Percentiles rank a stretch among this genome's conserved stretches.
Evolutionary conservation across 352 stramenopile genomes (phyloP).

Genomic region (Phytophthora tentaculata): DNA sequence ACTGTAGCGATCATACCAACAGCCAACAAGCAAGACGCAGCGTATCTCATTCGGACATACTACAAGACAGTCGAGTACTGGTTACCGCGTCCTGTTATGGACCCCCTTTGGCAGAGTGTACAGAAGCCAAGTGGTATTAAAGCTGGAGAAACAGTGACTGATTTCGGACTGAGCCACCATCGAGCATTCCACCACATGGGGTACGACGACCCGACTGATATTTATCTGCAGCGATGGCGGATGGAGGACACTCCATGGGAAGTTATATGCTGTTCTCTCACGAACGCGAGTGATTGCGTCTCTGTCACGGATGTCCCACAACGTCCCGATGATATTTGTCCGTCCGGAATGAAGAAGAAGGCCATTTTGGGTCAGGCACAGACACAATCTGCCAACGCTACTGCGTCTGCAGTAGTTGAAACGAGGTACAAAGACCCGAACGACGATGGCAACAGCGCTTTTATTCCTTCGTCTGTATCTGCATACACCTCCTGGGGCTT

Average conservation of each 20-base stretch:
- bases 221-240: slow-evolving; percentile 96
- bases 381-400: slow-evolving; percentile 34
- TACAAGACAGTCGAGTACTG: slow-evolving; percentile 96
- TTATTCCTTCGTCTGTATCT: slow-evolving; percentile 84
- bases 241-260: slow-evolving; percentile 95
- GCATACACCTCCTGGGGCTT: slow-evolving; percentile 80
- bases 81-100: slow-evolving; percentile 95
- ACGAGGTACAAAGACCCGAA: slow-evolving; percentile 94
- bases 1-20: slow-evolving; percentile 70
- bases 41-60: slow-evolving; percentile 94
- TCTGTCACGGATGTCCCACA: slow-evolving; percentile 51
- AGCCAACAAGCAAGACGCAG: slow-evolving; percentile 28
- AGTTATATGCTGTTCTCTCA: slow-evolving; percentile 86
- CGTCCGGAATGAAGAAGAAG: slow-evolving; percentile 63
- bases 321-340: slow-evolving; percentile 44
- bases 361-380: slow-evolving; percentile 76
- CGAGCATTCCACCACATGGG: slow-evolving; percentile 92
- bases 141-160: slow-evolving; percentile 48
- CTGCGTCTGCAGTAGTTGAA: slow-evolving; percentile 50
- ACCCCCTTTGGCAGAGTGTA: slow-evolving; percentile 97
- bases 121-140: slow-evolving; percentile 55
- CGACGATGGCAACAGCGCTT: slow-evolving; percentile 90
- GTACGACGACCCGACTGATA: slow-evolving; percentile 98
- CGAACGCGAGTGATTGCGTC: slow-evolving; percentile 60
- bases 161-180: slow-evolving; percentile 97